Evolutionary conservation across 352 stramenopile species (phyloP), one percentile per base, ranked within the genome.

Genomic region (Globisporangium polare): DNA sequence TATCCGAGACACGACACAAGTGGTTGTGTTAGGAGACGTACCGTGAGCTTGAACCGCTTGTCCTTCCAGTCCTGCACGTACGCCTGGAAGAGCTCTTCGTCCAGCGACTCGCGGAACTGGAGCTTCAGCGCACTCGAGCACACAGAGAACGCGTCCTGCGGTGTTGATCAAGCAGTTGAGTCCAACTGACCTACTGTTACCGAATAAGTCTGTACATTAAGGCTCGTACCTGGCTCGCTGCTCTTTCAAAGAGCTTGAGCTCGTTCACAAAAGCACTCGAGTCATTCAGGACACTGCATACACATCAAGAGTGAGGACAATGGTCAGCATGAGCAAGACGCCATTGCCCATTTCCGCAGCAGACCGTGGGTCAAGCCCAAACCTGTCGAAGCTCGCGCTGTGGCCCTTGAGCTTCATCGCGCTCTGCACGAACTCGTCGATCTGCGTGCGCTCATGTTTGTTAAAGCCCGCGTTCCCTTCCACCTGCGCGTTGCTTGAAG

Each of bases 51-150:
- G 3, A 61, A 52, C 13, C 56, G 51, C 52, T 78, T 78, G 42
- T 63, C 46, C 8, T 49, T 72, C 77, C 72, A 86, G 51, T 89
- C 79, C 15, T 71, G 47, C 7, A 81, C 53, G 47, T 89, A 85
- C 7, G 77, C 80, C 22, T 71, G 63, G 49, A 89, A 88, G 12
- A 89, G 56, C 43, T 89, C 77, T 43, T 81, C 68, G 35, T 89
- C 80, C 20, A 89, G 50, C 3, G 60, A 68, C 18, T 81, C 72
- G 12, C 68, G 56, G 26, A 88, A 89, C 53, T 88, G 72, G 31
- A 89, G 50, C 65, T 88, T 89, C 5, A 89, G 66, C 13, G 74
- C 70, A 37, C 71, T 86, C 17, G 72, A 81, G 46, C 60, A 77
- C 10, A 89, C 75, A 0, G 83, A 20, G 63, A 89, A 89, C 0